Conservation (phyloP, 2,329 filamentous ascomycete genomes). For the Fusarium ramigenum region DNA sequence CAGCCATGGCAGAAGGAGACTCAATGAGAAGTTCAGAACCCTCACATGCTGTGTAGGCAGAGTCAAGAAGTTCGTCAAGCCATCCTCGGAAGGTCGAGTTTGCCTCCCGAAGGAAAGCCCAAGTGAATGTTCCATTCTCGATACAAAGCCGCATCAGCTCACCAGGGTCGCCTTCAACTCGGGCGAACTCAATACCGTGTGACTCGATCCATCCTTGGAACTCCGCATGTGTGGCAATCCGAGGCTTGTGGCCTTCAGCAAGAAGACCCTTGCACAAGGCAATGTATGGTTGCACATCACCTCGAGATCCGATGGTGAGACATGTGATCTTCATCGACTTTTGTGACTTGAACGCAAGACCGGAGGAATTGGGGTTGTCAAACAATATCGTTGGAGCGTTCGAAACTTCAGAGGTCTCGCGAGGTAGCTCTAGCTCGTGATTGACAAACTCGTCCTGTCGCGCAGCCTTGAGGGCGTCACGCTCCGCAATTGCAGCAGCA, state of each 20-base stretch:
- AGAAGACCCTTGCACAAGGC: slow-evolving; percentile 91
- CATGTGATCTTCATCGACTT: slow-evolving; percentile 87
- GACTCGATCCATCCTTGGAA: slow-evolving; percentile 89
- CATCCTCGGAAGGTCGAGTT: slow-evolving; percentile 90
- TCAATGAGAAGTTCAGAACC: slow-evolving; percentile 92
- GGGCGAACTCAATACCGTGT: slow-evolving; percentile 93
- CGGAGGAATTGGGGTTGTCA: slow-evolving; percentile 87
- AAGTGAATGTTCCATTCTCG: slow-evolving; percentile 96
- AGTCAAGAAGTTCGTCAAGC: slow-evolving; percentile 87
- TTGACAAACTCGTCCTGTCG: slow-evolving; percentile 63
- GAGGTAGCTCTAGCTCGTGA: slow-evolving; percentile 61
- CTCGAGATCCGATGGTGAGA: slow-evolving; percentile 92
- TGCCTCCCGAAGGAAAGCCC: slow-evolving; percentile 87
- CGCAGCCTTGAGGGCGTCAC: slow-evolving; percentile 81
- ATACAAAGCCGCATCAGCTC: slow-evolving; percentile 97
- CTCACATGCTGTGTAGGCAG: slow-evolving; percentile 85
- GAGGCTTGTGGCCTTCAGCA: slow-evolving; percentile 84
- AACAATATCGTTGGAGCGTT: slow-evolving; percentile 83
- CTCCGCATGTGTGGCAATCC: slow-evolving; percentile 91
- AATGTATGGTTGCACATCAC: slow-evolving; percentile 98
- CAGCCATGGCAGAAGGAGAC: slow-evolving; percentile 95
- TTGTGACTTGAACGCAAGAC: slow-evolving; percentile 89
- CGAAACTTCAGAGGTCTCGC: slow-evolving; percentile 54
- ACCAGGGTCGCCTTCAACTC: slow-evolving; percentile 88
- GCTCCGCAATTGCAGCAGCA: slow-evolving; percentile 81